phyloP scores from a whole-genome alignment of 768 basidiomycete species.

The Boletus sensibilis region DNA sequence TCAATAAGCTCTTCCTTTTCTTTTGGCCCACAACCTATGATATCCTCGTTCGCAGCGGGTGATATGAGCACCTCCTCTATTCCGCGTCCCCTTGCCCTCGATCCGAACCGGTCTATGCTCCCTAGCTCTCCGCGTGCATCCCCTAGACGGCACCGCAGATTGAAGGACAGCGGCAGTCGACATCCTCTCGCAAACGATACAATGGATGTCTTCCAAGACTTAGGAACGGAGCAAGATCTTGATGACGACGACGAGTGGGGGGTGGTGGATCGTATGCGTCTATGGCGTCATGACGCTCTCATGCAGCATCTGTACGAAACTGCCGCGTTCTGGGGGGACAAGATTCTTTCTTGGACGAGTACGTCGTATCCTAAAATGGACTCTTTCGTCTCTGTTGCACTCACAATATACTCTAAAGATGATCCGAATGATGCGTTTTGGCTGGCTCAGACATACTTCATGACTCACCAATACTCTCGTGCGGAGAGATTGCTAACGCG shows the following conservation, averaged over 20 bases:
- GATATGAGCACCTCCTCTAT: constrained; percentile 61
- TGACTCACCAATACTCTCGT: constrained; percentile 92
- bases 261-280: constrained; percentile 91
- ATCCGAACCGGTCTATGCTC: constrained; percentile 78
- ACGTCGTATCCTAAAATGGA: constrained; percentile 33
- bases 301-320: constrained; percentile 99
- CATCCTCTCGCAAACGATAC: constrained; percentile 82
- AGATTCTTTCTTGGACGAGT: constrained; percentile 96
- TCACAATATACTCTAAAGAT: constrained; percentile 43
- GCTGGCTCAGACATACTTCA: constrained; percentile 97
- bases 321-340: constrained; percentile 98
- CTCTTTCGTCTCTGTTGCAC: constrained; percentile 8
- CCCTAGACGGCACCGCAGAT: constrained; percentile 53
- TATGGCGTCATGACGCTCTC: constrained; percentile 97
- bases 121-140: constrained; percentile 74
- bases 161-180: constrained; percentile 51
- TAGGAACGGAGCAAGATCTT: constrained; percentile 56
- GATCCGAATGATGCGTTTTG: constrained; percentile 99
- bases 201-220: constrained; percentile 70
- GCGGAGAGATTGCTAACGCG: constrained; percentile 88
- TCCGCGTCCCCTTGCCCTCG: constrained; percentile 57
- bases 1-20: constrained; percentile 83
- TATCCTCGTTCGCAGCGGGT: constrained; percentile 66
- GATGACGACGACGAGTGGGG: constrained; percentile 74
- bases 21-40: constrained; percentile 73